phyloP scores from a whole-genome alignment of 805 yeast genomes.

The Candida berthetii region DNA sequence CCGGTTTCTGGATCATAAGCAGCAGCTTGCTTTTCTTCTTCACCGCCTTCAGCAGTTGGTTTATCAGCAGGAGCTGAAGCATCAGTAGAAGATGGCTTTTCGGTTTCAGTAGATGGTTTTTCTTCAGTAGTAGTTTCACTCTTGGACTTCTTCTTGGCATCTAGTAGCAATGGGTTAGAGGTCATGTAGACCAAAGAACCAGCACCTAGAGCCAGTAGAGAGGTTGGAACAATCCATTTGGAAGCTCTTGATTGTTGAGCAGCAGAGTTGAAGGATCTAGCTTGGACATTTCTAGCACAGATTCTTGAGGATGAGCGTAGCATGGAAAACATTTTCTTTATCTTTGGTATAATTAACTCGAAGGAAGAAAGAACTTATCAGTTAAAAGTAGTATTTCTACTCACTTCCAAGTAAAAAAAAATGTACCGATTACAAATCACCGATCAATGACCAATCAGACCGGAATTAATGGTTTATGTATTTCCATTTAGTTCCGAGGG shows the following conservation, averaged over 20 bases:
- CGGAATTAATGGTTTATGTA: too few species aligned
- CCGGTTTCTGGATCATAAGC: slow-evolving; percentile 97
- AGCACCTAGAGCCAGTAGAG: slow-evolving; percentile 11
- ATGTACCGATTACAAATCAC: too few species aligned
- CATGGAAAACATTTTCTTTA: too few species aligned
- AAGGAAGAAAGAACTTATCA: too few species aligned
- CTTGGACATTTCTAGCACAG: neutral
- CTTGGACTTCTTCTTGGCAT: slow-evolving; percentile 6
- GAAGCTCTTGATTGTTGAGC: slow-evolving; percentile 1
- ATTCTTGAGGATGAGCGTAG: too few species aligned
- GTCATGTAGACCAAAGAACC: slow-evolving; percentile 7
- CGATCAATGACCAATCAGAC: too few species aligned
- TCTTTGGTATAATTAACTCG: too few species aligned
- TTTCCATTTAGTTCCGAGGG: too few species aligned
- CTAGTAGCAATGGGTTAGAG: slow-evolving; percentile 13
- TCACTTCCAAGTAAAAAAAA: too few species aligned
- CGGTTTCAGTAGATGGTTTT: neutral
- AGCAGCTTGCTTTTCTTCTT: slow-evolving; percentile 39
- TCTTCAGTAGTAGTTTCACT: neutral
- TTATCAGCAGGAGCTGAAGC: slow-evolving; percentile 2
- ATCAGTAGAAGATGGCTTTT: slow-evolving; percentile 1
- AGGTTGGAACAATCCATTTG: slow-evolving; percentile 13
- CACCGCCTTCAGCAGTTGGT: slow-evolving; percentile 5
- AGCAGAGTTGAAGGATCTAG: slow-evolving; percentile 8
- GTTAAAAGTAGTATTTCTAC: too few species aligned